Percentiles rank a stretch among this genome's conserved stretches.
phyloP scores from a whole-genome alignment of 139 green algal genomes.

The Picochlorum sp. region DNA sequence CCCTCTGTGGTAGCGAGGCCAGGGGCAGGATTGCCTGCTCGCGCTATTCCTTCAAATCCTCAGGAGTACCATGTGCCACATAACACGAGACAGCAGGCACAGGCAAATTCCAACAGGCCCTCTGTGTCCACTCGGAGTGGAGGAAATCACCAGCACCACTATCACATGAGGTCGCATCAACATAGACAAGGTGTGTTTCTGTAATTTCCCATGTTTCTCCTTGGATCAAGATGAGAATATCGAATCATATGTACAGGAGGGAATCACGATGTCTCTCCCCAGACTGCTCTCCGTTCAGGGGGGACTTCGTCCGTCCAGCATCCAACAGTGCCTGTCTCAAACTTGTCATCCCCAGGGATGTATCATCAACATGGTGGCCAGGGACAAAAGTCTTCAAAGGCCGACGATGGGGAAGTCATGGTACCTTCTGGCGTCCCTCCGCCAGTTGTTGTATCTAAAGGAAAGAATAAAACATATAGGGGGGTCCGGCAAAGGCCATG shows the following conservation, averaged over 20 bases:
- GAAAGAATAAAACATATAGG: conserved; percentile 79
- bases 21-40: conserved; percentile 10
- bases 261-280: not conserved
- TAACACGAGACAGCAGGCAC: conserved; percentile 6
- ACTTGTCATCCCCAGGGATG: not conserved
- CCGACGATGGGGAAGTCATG: conserved; percentile 3
- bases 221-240: not conserved
- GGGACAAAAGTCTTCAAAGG: not conserved
- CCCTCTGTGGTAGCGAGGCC: conserved; percentile 8
- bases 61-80: not conserved
- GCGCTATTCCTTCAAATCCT: conserved; percentile 2
- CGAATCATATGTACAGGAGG: not conserved
- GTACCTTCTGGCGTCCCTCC: conserved; percentile 11
- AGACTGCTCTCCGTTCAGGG: not conserved
- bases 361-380: not conserved
- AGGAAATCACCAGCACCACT: no score
- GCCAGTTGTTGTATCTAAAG: conserved; percentile 53
- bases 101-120: not conserved
- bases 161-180: not conserved
- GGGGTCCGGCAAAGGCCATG: conserved; percentile 93
- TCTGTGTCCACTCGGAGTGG: not conserved
- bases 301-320: not conserved
- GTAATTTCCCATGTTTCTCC: no score
- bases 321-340: not conserved
- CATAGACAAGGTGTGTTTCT: no score